Evolutionary conservation across 2,329 filamentous ascomycete genomes (phyloP).

Genomic region (Dryadomyces quercivorus): DNA sequence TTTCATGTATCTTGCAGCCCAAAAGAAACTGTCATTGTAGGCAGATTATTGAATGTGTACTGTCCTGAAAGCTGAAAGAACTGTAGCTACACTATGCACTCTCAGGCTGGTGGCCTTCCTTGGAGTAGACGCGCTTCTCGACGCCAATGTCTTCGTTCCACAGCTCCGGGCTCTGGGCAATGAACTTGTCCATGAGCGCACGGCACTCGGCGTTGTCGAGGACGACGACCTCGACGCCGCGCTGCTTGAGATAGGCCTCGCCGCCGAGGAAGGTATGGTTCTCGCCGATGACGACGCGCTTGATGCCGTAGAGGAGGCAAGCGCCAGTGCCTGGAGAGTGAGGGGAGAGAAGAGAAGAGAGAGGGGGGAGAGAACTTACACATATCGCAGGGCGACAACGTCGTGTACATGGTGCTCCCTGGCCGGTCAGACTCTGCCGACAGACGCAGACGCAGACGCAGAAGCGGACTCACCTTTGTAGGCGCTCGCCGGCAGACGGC

Average conservation of each 20-base stretch:
- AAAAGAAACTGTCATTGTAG: neutral
- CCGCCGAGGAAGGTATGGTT: constrained; percentile 65
- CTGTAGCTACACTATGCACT: too few species aligned
- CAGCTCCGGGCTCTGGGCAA: constrained; percentile 56
- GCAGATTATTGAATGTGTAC: too few species aligned
- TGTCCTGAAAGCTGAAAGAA: too few species aligned
- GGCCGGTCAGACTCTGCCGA: neutral
- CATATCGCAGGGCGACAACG: constrained; percentile 70
- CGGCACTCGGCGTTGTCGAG: constrained; percentile 53
- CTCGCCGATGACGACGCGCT: constrained; percentile 64
- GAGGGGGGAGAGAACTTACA: constrained; percentile 28
- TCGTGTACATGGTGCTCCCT: constrained; percentile 73
- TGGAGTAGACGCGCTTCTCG: constrained; percentile 28
- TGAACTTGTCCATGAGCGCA: constrained; percentile 59
- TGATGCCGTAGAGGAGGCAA: constrained; percentile 63
- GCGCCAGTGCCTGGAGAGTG: constrained; percentile 46
- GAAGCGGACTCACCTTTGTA: constrained; percentile 32
- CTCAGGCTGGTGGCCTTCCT: constrained; percentile 20
- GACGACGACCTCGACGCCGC: constrained; percentile 63
- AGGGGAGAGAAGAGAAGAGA: neutral
- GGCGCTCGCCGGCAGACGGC: constrained; percentile 54
- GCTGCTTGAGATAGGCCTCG: constrained; percentile 54
- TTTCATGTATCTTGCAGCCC: neutral
- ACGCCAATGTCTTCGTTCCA: constrained; percentile 54
- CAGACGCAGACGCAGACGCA: too few species aligned